These are phyloP conservation scores for Orbilia ellipsospora DNA, from an alignment of 2,329 filamentous ascomycete genomes.

Conservation along the genomic window DNA sequence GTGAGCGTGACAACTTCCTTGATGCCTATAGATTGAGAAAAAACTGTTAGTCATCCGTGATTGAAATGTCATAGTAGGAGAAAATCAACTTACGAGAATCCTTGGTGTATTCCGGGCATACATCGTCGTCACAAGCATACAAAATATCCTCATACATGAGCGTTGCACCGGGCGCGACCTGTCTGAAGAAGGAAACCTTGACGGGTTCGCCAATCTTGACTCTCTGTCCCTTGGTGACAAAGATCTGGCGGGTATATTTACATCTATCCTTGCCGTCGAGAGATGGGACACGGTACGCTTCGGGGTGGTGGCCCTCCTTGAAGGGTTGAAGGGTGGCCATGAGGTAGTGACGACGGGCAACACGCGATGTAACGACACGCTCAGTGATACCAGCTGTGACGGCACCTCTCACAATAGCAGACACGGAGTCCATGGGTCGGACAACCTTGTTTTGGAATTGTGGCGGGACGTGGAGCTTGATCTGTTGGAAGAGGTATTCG, in stretches of 20 bases:
- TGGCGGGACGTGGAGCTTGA: constrained; percentile 96
- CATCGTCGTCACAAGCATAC: constrained; percentile 97
- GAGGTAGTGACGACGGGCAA: constrained; percentile 96
- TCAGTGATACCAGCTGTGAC: constrained; percentile 98
- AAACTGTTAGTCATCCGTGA: constrained; percentile 12
- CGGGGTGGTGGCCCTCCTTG: constrained; percentile 97
- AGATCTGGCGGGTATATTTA: constrained; percentile 98
- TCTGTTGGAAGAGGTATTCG: constrained; percentile 99
- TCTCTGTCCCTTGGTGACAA: constrained; percentile 97
- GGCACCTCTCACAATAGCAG: constrained; percentile 97
- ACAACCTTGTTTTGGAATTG: constrained; percentile 99
- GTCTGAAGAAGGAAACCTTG: constrained; percentile 98
- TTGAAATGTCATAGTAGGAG: constrained; percentile 7
- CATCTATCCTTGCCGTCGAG: constrained; percentile 97
- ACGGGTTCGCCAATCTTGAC: constrained; percentile 99
- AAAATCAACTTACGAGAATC: constrained; percentile 84
- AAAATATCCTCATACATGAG: constrained; percentile 99
- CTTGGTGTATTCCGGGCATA: constrained; percentile 98
- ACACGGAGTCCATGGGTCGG: constrained; percentile 97
- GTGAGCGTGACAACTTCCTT: constrained; percentile 99
- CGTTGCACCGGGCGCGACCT: constrained; percentile 94
- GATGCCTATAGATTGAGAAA: constrained; percentile 73
- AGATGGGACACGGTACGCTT: constrained; percentile 96
- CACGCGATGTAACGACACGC: constrained; percentile 93
- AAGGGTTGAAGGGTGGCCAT: constrained; percentile 99